Conservation (phyloP, 2,329 filamentous ascomycete genomes). For the Alternaria gaisen region DNA sequence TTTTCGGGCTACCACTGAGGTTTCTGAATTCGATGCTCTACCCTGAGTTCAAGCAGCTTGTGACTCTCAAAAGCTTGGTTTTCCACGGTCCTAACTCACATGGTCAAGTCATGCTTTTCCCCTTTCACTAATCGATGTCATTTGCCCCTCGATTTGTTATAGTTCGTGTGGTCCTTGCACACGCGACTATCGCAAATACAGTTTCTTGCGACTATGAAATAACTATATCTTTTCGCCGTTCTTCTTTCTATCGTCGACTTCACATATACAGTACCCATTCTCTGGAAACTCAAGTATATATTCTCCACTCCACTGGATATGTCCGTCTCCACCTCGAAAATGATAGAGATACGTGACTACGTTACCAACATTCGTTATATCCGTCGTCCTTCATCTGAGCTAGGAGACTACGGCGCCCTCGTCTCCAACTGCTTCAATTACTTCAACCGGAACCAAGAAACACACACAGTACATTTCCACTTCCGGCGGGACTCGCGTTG, state of each 20-base stretch:
- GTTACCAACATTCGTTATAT: background rate
- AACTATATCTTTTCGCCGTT: background rate
- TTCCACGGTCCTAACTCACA: background rate
- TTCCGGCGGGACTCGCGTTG: background rate
- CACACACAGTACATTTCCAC: slow-evolving; percentile 7
- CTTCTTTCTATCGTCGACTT: background rate
- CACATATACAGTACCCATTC: background rate
- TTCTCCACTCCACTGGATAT: background rate
- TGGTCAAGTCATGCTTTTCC: background rate
- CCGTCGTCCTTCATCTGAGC: background rate
- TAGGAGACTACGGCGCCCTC: slow-evolving; percentile 1
- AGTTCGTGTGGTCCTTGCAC: background rate
- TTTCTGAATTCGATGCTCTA: background rate
- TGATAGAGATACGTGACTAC: slow-evolving; percentile 11
- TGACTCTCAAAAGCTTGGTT: background rate
- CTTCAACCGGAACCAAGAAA: background rate
- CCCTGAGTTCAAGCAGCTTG: background rate
- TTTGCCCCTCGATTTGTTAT: background rate
- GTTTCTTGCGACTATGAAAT: background rate
- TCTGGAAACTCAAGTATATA: background rate
- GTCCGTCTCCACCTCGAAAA: background rate
- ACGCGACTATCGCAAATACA: background rate
- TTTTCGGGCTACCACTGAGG: background rate
- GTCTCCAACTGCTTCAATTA: background rate
- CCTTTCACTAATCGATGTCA: background rate